Evolutionary conservation across 805 yeast species (phyloP).

Genomic region (Clavispora phyllophila): DNA sequence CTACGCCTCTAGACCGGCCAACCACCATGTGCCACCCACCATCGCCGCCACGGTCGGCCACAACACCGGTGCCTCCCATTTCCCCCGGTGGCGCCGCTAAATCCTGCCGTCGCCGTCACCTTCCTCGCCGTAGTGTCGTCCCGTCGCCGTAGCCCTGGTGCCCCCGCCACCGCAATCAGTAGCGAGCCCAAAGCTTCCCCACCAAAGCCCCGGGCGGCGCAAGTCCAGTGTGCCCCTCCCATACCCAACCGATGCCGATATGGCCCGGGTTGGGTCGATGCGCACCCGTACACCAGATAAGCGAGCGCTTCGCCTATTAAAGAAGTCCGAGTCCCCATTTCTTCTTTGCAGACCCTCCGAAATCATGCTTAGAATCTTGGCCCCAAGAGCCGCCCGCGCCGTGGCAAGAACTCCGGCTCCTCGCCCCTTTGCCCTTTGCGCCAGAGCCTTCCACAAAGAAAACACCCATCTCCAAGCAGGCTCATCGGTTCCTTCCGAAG

Average conservation of each 20-base stretch:
- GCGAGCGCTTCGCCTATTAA: neutral
- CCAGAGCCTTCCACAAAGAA: neutral
- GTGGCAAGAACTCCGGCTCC: neutral
- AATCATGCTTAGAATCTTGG: neutral
- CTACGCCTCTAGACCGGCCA: too few species aligned
- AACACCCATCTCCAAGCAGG: constrained; percentile 24
- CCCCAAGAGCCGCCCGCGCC: constrained; percentile 1
- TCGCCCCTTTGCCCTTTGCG: neutral
- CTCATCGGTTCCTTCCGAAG: constrained; percentile 48
- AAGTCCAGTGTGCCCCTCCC: neutral
- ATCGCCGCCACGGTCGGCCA: too few species aligned
- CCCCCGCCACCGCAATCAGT: neutral
- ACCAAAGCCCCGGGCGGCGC: neutral
- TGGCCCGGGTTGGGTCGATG: neutral
- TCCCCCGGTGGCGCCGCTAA: too few species aligned
- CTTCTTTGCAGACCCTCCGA: neutral
- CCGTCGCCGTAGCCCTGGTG: too few species aligned
- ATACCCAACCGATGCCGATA: neutral
- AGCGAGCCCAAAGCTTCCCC: neutral
- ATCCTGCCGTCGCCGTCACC: too few species aligned
- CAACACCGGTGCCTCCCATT: too few species aligned
- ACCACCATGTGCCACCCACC: too few species aligned
- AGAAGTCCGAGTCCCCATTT: neutral
- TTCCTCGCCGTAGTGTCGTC: too few species aligned
- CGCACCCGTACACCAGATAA: constrained; percentile 1